Evolutionary conservation across 495 filamentous ascomycete genomes (phyloP).

Genomic region (Penicillium longicatenatum): DNA sequence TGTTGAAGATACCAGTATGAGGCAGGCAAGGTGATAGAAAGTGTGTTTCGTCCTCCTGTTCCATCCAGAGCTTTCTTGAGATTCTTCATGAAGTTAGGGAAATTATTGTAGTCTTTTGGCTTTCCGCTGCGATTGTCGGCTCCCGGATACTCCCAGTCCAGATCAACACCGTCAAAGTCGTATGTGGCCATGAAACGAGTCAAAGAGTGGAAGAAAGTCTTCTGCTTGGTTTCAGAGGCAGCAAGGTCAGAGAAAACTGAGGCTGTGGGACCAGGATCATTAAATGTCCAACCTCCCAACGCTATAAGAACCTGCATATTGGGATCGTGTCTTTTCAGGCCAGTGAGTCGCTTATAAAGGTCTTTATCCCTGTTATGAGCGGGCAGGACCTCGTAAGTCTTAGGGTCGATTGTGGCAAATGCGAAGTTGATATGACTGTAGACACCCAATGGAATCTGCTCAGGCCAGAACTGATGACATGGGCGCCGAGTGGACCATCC

Average conservation of each 20-base stretch:
- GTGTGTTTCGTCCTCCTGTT: not conserved
- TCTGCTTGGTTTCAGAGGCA: not conserved
- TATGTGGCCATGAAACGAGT: not conserved
- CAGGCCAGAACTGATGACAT: not conserved
- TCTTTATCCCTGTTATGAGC: not conserved
- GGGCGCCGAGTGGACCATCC: not conserved
- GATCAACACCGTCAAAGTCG: not conserved
- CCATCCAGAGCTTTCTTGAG: not conserved
- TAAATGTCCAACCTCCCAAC: not conserved
- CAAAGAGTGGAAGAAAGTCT: not conserved
- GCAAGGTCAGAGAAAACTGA: slow-evolving; percentile 1
- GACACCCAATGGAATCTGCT: not conserved
- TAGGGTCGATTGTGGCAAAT: not conserved
- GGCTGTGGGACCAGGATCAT: not conserved
- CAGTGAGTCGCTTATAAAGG: not conserved
- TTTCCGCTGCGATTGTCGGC: not conserved
- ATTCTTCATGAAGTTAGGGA: not conserved
- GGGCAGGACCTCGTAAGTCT: not conserved
- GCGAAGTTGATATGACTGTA: not conserved
- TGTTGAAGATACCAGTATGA: slow-evolving; percentile 40
- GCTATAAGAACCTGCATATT: not conserved
- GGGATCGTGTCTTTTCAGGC: not conserved
- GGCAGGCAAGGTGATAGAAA: not conserved
- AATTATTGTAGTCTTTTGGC: not conserved
- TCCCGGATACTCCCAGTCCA: not conserved